Conservation (phyloP, 2,329 filamentous ascomycete species). For the Alternaria postmessia region DNA sequence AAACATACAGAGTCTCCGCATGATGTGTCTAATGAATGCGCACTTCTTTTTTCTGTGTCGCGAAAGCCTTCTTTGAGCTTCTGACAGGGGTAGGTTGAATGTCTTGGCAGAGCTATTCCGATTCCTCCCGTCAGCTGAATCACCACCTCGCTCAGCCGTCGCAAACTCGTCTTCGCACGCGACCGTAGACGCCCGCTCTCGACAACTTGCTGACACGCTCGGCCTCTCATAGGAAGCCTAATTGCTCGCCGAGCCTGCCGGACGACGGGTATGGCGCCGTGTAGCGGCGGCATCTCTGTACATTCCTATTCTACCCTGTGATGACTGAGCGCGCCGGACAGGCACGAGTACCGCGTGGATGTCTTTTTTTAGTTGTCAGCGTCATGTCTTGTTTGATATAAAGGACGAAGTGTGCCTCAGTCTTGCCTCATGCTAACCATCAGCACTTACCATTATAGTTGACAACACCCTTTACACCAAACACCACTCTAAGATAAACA, state of each 20-base stretch:
- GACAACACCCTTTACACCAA: slow-evolving; percentile 1
- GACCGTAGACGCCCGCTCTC: slow-evolving; percentile 16
- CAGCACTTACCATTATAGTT: slow-evolving; percentile 17
- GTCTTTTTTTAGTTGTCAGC: slow-evolving; percentile 22
- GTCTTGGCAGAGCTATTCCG: slow-evolving; percentile 13
- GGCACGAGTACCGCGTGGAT: slow-evolving; percentile 4
- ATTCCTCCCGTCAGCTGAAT: slow-evolving; percentile 22
- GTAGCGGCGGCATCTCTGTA: slow-evolving; percentile 16
- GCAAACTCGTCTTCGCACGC: slow-evolving; percentile 28
- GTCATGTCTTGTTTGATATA: slow-evolving; percentile 39
- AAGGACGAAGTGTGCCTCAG: slow-evolving; percentile 31
- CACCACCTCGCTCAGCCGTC: slow-evolving; percentile 22
- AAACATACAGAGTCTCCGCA: background rate
- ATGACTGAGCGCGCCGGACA: slow-evolving; percentile 25
- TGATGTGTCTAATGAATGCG: background rate
- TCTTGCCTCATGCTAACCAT: slow-evolving; percentile 27
- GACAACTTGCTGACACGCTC: slow-evolving; percentile 9
- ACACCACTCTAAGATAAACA: slow-evolving; percentile 14
- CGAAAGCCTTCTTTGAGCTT: background rate
- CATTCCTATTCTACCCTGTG: slow-evolving; percentile 32
- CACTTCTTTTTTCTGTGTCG: background rate
- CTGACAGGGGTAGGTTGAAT: background rate
- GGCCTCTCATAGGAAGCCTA: slow-evolving; percentile 10
- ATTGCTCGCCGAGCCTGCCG: slow-evolving; percentile 16
- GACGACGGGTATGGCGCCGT: slow-evolving; percentile 12